These are phyloP conservation scores for Coccinonectria pachysandricola DNA, from an alignment of 2,329 filamentous ascomycete species.

Conservation along the genomic window DNA sequence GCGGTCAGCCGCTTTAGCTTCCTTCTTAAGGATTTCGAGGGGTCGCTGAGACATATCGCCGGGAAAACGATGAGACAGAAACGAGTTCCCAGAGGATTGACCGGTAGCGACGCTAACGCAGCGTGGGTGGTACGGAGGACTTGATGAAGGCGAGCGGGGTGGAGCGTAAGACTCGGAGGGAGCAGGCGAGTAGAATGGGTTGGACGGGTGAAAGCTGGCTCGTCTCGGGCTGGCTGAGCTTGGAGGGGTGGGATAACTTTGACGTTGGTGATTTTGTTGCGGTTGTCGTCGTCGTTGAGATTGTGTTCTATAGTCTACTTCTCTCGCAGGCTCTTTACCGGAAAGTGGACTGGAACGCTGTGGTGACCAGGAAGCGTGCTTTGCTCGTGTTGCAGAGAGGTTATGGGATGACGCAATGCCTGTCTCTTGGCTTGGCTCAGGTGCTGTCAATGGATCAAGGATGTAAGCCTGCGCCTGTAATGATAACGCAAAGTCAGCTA, in stretches of 20 bases:
- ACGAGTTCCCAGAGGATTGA: slow-evolving; percentile 8
- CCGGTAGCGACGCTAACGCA: slow-evolving; percentile 14
- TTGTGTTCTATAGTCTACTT: no score
- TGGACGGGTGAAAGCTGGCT: slow-evolving; percentile 34
- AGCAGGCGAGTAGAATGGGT: no score
- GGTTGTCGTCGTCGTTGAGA: slow-evolving; percentile 1
- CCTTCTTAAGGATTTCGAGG: slow-evolving; percentile 53
- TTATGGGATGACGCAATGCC: slow-evolving; percentile 27
- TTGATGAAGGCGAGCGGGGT: no score
- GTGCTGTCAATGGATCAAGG: slow-evolving; percentile 58
- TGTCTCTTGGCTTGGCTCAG: slow-evolving; percentile 57
- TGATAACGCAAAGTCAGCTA: no score
- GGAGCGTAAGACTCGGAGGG: no score
- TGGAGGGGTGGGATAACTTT: slow-evolving; percentile 37
- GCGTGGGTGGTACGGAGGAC: no score
- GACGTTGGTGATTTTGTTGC: slow-evolving; percentile 5
- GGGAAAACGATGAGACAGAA: slow-evolving; percentile 38
- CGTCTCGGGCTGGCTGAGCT: slow-evolving; percentile 42
- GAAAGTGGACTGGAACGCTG: no score
- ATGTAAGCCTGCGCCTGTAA: slow-evolving; percentile 54
- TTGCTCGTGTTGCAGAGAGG: slow-evolving; percentile 10
- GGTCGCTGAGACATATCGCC: slow-evolving; percentile 57
- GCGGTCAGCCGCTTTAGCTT: slow-evolving; percentile 55
- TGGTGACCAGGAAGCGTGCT: no score
- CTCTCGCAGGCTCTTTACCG: no score